Evolutionary conservation across 192 early-diverging fungal genomes (phyloP).

Genomic region (Chytriomyces confervae): DNA sequence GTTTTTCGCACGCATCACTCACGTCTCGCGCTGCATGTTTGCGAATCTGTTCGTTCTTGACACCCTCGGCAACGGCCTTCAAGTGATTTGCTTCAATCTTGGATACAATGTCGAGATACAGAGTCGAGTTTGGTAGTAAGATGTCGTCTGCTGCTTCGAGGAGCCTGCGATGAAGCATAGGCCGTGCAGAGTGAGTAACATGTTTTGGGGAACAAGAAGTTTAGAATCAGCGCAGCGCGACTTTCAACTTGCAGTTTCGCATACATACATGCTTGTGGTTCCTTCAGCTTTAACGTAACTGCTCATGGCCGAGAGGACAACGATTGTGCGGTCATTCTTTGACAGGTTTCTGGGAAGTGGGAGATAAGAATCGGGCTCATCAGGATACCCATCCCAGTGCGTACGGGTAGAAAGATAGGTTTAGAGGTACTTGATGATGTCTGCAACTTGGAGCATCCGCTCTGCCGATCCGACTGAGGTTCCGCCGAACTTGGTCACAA

Average conservation of each 20-base stretch:
- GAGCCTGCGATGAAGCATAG: constrained; percentile 45
- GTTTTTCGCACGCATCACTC: constrained; percentile 75
- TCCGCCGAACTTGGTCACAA: constrained; percentile 90
- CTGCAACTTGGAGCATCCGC: constrained; percentile 58
- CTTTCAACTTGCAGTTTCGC: neutral
- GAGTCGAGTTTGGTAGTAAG: constrained; percentile 71
- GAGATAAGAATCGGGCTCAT: too few relatives aligned
- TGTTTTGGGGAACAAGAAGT: too few relatives aligned
- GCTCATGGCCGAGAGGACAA: constrained; percentile 97
- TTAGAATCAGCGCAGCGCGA: too few relatives aligned
- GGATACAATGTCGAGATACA: constrained; percentile 77
- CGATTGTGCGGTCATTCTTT: constrained; percentile 76
- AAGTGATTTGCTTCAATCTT: constrained; percentile 87
- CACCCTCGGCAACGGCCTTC: constrained; percentile 60
- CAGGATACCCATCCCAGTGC: neutral
- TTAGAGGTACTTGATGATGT: constrained; percentile 81
- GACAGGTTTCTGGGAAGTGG: constrained; percentile 32
- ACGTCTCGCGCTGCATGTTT: constrained; percentile 65
- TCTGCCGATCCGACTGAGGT: constrained; percentile 86
- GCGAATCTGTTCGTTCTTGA: constrained; percentile 40
- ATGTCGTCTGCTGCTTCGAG: constrained; percentile 78
- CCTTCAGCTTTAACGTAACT: constrained; percentile 85
- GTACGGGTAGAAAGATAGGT: neutral
- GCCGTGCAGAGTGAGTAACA: too few relatives aligned
- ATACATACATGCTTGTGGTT: constrained; percentile 80